Percentiles rank a stretch among this genome's conserved stretches.
phyloP scores from a whole-genome alignment of 2,329 filamentous ascomycete species.

The Fusarium drepaniforme region DNA sequence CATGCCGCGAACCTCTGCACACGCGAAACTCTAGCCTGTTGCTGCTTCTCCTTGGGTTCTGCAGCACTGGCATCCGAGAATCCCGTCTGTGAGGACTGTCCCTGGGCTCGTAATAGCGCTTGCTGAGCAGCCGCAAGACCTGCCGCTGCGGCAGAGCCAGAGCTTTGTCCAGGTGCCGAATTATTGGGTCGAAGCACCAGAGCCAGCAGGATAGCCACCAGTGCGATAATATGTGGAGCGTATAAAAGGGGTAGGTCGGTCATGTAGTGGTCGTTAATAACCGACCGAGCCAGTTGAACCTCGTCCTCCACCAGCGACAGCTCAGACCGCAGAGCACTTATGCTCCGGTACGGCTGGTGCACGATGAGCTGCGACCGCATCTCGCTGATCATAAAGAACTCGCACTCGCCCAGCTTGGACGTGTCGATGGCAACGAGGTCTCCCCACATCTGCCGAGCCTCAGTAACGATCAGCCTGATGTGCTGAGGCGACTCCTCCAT shows the following conservation, averaged over 20 bases:
- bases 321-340: constrained; percentile 77
- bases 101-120: constrained; percentile 61
- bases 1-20: constrained; percentile 78
- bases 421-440: constrained; percentile 82
- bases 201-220: constrained; percentile 86
- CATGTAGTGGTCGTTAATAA: constrained; percentile 93
- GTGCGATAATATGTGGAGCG: constrained; percentile 88
- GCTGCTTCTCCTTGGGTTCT: constrained; percentile 61
- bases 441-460: constrained; percentile 88
- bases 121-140: constrained; percentile 64
- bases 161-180: constrained; percentile 45
- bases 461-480: constrained; percentile 88
- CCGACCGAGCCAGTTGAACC: constrained; percentile 79
- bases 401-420: constrained; percentile 90
- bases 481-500: constrained; percentile 98
- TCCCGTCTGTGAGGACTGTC: constrained; percentile 41
- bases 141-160: constrained; percentile 50
- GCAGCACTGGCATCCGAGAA: constrained; percentile 26
- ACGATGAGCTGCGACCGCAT: constrained; percentile 91
- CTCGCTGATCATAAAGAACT: constrained; percentile 92
- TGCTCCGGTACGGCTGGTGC: constrained; percentile 89
- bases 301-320: constrained; percentile 84
- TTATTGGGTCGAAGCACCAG: constrained; percentile 79
- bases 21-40: constrained; percentile 71
- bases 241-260: constrained; percentile 91